Evolutionary conservation across 2,329 filamentous ascomycete genomes (phyloP), one percentile per base, ranked within the genome.

Genomic region (Colletotrichum noveboracense): DNA sequence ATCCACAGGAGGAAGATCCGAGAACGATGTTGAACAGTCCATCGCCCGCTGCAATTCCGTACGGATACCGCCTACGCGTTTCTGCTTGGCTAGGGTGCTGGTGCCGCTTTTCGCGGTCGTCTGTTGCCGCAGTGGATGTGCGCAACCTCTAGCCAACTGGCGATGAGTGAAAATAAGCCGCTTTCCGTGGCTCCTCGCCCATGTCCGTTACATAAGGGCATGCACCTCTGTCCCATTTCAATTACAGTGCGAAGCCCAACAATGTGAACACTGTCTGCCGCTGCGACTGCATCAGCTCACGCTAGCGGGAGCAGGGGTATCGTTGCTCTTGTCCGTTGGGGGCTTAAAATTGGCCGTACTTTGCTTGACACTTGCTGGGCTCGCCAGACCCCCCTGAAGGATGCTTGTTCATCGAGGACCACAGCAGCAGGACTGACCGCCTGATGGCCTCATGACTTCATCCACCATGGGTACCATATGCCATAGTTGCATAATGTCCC

Each of bases 371-470:
- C 43, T 52, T 34, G 30, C 69, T 58, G 64, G 55, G n/a, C 52
- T 48, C 38, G 38, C 71, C 66, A 71, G 26, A 18, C 13, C 26
- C 67, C 60, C 48, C 67, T 70, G 67, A 32, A 43, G n/a, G 60
- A 73, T 73, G 61, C 67, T 58, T 55, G 71, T 30, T 65, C 58
- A n/a, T 71, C 67, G 26, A 70, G 28, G 56, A 48, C 55, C 38
- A 56, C 61, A 43, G 68, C 58, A 66, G 64, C 58, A 66, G 70
- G 58, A 55, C 61, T 75, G 71, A 76, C 71, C 71, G 74, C 71
- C 55, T 60, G 60, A 66, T 66, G 60, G 65, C 71, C 74, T 70
- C 74, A 76, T 76, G 66, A 66, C 66, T 74, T 76, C 70, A 75
- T 75, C 32, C 48, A 58, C n/a, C 70, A 76, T 65, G 58, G 70